phyloP scores from a whole-genome alignment of 257 asterid species.

The Solanum paucissectum region DNA sequence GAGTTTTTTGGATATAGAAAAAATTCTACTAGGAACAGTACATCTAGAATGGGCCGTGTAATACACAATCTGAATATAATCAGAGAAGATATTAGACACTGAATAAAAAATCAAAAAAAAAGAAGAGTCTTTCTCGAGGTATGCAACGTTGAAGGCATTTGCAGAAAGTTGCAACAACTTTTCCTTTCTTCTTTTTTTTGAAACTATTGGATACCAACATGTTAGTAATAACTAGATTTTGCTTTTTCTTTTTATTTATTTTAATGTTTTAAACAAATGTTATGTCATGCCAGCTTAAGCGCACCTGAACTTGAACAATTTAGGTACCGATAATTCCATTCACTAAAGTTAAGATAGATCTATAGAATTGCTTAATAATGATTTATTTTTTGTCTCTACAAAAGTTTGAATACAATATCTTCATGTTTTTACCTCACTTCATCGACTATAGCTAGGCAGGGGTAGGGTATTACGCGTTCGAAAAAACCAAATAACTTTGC shows the following conservation, averaged over 20 bases:
- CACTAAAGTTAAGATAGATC: background rate
- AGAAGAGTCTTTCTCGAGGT: background rate
- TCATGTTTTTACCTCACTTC: background rate
- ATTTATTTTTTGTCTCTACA: background rate
- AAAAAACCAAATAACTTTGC: background rate
- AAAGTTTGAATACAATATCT: background rate
- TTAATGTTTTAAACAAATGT: background rate
- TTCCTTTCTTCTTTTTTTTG: background rate
- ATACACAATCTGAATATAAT: no score
- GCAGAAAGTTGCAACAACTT: background rate
- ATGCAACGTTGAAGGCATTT: background rate
- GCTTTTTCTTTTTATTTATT: background rate
- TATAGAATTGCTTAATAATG: background rate
- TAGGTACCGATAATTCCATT: background rate
- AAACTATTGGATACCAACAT: background rate
- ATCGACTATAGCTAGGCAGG: background rate
- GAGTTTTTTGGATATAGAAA: no score
- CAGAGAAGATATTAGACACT: no score
- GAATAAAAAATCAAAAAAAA: no score
- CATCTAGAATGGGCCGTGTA: no score
- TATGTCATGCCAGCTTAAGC: background rate
- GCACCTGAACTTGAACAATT: background rate
- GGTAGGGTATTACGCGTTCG: background rate
- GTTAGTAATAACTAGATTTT: background rate
- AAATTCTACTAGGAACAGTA: fast-evolving